Percentiles rank a stretch among this genome's conserved stretches.
Conservation (phyloP, 768 basidiomycete species). For the Butyriboletus loyo region DNA sequence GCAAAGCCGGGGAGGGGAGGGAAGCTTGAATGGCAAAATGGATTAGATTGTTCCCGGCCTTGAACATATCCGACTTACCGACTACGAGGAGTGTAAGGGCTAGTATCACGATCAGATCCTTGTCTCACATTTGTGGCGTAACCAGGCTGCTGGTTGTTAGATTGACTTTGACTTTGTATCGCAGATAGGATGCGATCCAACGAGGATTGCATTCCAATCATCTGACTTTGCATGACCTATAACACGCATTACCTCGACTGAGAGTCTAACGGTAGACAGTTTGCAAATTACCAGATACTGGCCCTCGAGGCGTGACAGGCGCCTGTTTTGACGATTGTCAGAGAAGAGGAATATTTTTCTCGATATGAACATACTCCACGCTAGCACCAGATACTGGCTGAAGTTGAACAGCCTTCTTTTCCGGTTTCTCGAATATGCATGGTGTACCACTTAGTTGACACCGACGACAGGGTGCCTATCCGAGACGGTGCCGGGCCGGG, state of each 20-base stretch:
- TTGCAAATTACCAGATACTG: slow-evolving; percentile 65
- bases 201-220: slow-evolving; percentile 92
- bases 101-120: slow-evolving; percentile 23
- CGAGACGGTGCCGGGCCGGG: slow-evolving; percentile 64
- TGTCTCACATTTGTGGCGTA: slow-evolving; percentile 14
- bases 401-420: slow-evolving; percentile 70
- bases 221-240: slow-evolving; percentile 89
- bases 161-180: slow-evolving; percentile 46
- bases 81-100: slow-evolving; percentile 27
- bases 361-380: slow-evolving; percentile 58
- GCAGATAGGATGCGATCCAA: slow-evolving; percentile 77
- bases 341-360: slow-evolving; percentile 5
- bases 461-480: slow-evolving; percentile 84
- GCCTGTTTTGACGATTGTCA: slow-evolving; percentile 43
- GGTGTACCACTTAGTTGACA: slow-evolving; percentile 79
- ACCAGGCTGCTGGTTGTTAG: slow-evolving; percentile 28
- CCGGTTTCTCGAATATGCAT: slow-evolving; percentile 89
- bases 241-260: neutral
- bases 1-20: slow-evolving; percentile 91
- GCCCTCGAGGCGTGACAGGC: slow-evolving; percentile 79
- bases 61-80: slow-evolving; percentile 34
- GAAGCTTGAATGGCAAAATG: slow-evolving; percentile 46
- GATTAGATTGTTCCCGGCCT: slow-evolving; percentile 19
- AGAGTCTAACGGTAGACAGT: neutral
- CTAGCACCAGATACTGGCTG: slow-evolving; percentile 60